These are phyloP conservation scores for Protomyces gravidus DNA, from an alignment of 1,139 yeast species.

Conservation along the genomic window DNA sequence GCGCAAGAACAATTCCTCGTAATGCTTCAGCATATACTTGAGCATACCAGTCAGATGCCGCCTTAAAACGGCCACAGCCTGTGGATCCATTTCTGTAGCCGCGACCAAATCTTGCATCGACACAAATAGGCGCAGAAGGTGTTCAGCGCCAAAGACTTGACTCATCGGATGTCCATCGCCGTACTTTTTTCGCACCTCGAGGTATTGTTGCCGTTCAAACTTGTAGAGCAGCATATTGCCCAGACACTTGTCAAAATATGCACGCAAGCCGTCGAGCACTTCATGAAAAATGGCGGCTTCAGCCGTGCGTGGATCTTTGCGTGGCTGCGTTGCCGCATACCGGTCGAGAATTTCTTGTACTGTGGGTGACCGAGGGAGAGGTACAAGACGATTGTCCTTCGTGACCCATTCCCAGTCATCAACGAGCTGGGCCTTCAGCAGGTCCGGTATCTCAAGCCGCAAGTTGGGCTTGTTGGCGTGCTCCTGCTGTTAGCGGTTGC, in stretches of 20 bases:
- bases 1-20: conserved; percentile 4
- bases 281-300: conserved; percentile 61
- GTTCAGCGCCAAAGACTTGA: conserved; percentile 59
- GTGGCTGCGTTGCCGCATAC: conserved; percentile 31
- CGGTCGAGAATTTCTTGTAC: conserved; percentile 36
- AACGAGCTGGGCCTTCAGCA: conserved; percentile 65
- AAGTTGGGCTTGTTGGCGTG: conserved; percentile 52
- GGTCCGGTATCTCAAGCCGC: conserved; percentile 55
- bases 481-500: conserved; percentile 35
- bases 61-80: conserved; percentile 57
- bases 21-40: conserved; percentile 39
- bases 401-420: conserved; percentile 94
- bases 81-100: conserved; percentile 75
- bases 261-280: conserved; percentile 59
- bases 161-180: conserved; percentile 44
- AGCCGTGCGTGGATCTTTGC: conserved; percentile 39
- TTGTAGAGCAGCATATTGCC: conserved; percentile 73
- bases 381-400: conserved; percentile 53
- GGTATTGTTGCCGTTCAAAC: conserved; percentile 77
- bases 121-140: conserved; percentile 39
- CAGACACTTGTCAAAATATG: conserved; percentile 73
- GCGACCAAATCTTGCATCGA: conserved; percentile 76
- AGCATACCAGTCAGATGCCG: conserved; percentile 54
- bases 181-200: conserved; percentile 49
- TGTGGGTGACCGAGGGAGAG: conserved; percentile 35